Evolutionary conservation across 441 rosid genomes (phyloP).

Genomic region (Pelargonium citronellum): DNA sequence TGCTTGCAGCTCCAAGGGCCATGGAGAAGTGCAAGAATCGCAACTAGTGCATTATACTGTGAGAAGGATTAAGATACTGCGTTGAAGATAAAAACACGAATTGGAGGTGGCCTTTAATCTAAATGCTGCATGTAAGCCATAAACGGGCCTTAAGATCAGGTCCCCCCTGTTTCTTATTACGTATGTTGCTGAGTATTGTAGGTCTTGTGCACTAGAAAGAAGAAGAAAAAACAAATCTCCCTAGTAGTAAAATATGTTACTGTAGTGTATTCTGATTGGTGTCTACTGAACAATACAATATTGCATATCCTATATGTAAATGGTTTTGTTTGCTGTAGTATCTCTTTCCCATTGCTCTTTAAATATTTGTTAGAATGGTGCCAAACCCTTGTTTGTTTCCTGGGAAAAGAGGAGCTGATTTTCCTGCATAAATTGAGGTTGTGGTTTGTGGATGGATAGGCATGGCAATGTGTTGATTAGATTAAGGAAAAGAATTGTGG

Average conservation of each 20-base stretch:
- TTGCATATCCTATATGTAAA: slow-evolving; percentile 15
- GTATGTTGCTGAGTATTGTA: slow-evolving; percentile 9
- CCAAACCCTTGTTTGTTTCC: too few relatives aligned
- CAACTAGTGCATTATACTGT: slow-evolving; percentile 20
- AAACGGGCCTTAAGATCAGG: not conserved
- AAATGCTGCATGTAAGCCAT: not conserved
- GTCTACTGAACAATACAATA: slow-evolving; percentile 10
- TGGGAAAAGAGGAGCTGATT: too few relatives aligned
- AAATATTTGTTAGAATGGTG: too few relatives aligned
- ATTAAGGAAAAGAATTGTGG: too few relatives aligned
- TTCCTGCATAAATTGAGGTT: too few relatives aligned
- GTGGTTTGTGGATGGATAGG: too few relatives aligned
- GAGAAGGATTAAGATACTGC: not conserved
- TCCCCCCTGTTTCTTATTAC: slow-evolving; percentile 8
- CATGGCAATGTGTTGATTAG: too few relatives aligned
- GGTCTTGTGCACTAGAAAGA: slow-evolving; percentile 16
- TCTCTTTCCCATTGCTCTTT: too few relatives aligned
- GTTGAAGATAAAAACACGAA: not conserved
- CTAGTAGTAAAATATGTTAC: too few relatives aligned
- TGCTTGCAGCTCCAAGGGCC: slow-evolving; percentile 61
- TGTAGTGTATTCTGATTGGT: slow-evolving; percentile 12
- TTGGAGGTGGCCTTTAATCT: too few relatives aligned
- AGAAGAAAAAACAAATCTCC: not conserved
- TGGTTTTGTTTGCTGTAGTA: slow-evolving; percentile 17
- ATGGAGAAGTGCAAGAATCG: slow-evolving; percentile 63